These are phyloP conservation scores for Tylopilus sp. DNA, from an alignment of 768 basidiomycete species.

Conservation along the genomic window DNA sequence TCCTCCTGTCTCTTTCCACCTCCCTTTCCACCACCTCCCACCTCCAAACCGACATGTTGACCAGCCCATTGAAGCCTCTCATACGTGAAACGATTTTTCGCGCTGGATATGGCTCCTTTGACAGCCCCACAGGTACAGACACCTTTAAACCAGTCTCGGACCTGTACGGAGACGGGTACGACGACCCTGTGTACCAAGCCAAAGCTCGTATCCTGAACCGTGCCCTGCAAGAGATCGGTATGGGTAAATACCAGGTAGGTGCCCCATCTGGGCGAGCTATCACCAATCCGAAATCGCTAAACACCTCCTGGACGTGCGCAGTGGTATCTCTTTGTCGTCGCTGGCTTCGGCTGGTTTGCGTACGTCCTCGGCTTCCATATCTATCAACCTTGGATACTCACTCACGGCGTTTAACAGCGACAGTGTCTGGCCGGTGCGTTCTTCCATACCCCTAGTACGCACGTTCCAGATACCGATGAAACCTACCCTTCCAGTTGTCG, in stretches of 20 bases:
- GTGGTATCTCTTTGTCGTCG: conserved; percentile 38
- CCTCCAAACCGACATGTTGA: background rate
- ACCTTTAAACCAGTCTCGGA: conserved; percentile 12
- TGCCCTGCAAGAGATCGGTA: conserved; percentile 51
- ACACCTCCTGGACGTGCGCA: conserved; percentile 16
- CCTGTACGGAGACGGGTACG: conserved; percentile 33
- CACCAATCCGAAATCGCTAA: no score
- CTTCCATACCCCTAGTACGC: background rate
- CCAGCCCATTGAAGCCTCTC: background rate
- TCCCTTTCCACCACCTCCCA: background rate
- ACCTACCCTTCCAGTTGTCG: conserved; percentile 28
- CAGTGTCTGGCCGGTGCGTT: conserved; percentile 38
- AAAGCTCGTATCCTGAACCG: conserved; percentile 47
- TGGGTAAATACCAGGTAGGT: conserved; percentile 52
- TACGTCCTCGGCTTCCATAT: conserved; percentile 14
- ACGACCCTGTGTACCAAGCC: conserved; percentile 46
- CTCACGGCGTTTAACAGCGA: conserved; percentile 22
- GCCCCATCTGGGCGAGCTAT: background rate
- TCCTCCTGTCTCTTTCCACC: background rate
- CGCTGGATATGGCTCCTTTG: background rate
- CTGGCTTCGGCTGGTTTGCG: conserved; percentile 43
- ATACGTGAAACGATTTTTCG: background rate
- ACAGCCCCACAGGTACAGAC: background rate
- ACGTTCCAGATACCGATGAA: background rate
- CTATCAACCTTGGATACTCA: no score